phyloP scores from a whole-genome alignment of 73 alveolate genomes.

The Paramecium primaurelia region DNA sequence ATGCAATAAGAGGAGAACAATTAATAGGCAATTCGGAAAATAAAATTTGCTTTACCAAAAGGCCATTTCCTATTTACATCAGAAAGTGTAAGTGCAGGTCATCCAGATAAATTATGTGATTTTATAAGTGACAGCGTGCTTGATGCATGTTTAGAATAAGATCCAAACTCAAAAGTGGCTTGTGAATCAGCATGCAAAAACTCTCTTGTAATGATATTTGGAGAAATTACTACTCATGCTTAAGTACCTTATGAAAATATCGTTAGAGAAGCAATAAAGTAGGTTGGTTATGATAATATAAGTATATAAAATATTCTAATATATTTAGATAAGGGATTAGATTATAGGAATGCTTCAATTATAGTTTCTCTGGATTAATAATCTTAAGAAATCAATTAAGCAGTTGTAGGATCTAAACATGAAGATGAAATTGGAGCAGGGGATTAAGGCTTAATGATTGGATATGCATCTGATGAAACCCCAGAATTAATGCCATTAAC shows the following conservation, averaged over 20 bases:
- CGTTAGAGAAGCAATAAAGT: constrained; percentile 88
- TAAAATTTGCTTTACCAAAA: constrained; percentile 51
- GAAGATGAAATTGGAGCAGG: constrained; percentile 98
- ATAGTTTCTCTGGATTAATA: constrained; percentile 87
- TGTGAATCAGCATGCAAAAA: constrained; percentile 95
- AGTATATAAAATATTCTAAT: constrained; percentile 32
- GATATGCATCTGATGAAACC: constrained; percentile 98
- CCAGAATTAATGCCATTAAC: constrained; percentile 94
- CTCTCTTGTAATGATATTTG: constrained; percentile 89
- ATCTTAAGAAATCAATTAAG: constrained; percentile 88
- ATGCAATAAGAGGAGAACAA: not conserved
- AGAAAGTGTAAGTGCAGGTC: constrained; percentile 98
- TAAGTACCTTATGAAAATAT: constrained; percentile 82
- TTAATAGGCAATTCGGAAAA: not conserved
- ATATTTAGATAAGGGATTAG: constrained; percentile 86
- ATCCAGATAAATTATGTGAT: constrained; percentile 99
- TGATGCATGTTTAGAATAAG: constrained; percentile 94
- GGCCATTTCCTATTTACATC: constrained; percentile 91
- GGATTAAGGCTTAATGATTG: constrained; percentile 99
- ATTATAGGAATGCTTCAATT: constrained; percentile 85
- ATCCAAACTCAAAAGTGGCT: constrained; percentile 94
- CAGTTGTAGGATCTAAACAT: constrained; percentile 92
- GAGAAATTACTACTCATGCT: constrained; percentile 91
- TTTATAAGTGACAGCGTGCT: constrained; percentile 92
- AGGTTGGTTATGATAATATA: constrained; percentile 93